Evolutionary conservation across 768 basidiomycete species (phyloP).

Genomic region (Porphyrellus cyaneotinctus): DNA sequence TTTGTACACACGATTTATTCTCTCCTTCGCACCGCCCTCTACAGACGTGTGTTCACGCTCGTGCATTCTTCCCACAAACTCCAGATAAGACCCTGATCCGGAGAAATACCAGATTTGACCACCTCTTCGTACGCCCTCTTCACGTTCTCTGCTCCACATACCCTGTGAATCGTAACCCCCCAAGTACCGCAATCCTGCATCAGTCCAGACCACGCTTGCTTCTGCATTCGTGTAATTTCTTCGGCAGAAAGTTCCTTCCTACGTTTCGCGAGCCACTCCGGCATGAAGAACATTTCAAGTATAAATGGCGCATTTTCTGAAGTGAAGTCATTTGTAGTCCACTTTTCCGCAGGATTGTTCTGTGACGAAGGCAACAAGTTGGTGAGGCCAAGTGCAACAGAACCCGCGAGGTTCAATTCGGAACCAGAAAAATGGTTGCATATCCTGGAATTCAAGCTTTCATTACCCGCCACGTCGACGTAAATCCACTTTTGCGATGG

Average conservation of each 20-base stretch:
- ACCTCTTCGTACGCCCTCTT: conserved; percentile 46
- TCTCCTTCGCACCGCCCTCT: neutral
- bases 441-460: conserved; percentile 44
- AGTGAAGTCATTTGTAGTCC: conserved; percentile 38
- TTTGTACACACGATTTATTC: neutral
- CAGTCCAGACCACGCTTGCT: conserved; percentile 54
- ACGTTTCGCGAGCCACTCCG: conserved; percentile 60
- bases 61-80: conserved; percentile 53
- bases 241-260: conserved; percentile 41
- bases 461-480: conserved; percentile 60
- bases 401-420: conserved; percentile 33
- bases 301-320: conserved; percentile 2
- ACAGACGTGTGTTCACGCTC: conserved; percentile 14
- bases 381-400: conserved; percentile 52
- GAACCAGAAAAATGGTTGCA: conserved; percentile 34
- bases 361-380: conserved; percentile 47
- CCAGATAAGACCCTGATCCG: conserved; percentile 58
- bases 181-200: conserved; percentile 54
- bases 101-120: conserved; percentile 43
- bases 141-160: conserved; percentile 46
- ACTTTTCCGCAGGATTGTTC: conserved; percentile 30
- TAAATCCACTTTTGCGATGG: conserved; percentile 48
- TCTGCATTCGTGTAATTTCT: conserved; percentile 50
- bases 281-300: conserved; percentile 62
- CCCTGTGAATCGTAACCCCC: conserved; percentile 47